phyloP scores from a whole-genome alignment of 208 protist species.

The Kentomonas sorsogonicus region DNA sequence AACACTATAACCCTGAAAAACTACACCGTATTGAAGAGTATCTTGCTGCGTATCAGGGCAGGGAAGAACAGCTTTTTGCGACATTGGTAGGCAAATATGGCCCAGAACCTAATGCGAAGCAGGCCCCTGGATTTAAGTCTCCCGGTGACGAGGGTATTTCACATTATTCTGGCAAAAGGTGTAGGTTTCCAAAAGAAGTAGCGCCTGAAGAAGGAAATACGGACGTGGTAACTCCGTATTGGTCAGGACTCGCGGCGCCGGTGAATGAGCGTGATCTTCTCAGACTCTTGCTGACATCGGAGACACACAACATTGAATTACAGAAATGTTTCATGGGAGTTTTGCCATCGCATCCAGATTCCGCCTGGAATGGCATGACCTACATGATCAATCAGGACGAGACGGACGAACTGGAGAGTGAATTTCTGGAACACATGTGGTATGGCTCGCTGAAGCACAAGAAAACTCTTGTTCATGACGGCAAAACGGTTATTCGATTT shows the following conservation, averaged over 20 bases:
- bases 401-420: slow-evolving; percentile 28
- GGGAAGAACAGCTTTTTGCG: slow-evolving; percentile 70
- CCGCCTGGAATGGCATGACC: slow-evolving; percentile 69
- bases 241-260: slow-evolving; percentile 37
- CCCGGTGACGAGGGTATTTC: slow-evolving; percentile 44
- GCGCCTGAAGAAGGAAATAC: slow-evolving; percentile 62
- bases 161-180: slow-evolving; percentile 51
- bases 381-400: slow-evolving; percentile 47
- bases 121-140: slow-evolving; percentile 12
- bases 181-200: slow-evolving; percentile 51
- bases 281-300: slow-evolving; percentile 35
- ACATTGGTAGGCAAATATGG: slow-evolving; percentile 72
- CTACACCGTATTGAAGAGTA: slow-evolving; percentile 45
- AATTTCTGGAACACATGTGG: slow-evolving; percentile 72
- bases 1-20: slow-evolving; percentile 71
- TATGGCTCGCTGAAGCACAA: slow-evolving; percentile 38
- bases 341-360: slow-evolving; percentile 47
- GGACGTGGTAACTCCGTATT: slow-evolving; percentile 76
- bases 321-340: slow-evolving; percentile 70
- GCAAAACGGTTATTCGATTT: slow-evolving; percentile 38
- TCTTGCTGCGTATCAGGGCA: slow-evolving; percentile 35
- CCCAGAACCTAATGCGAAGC: slow-evolving; percentile 29
- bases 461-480: slow-evolving; percentile 51
- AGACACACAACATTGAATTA: slow-evolving; percentile 59
- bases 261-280: slow-evolving; percentile 59